Base-by-base conservation (phyloP, 2,329 filamentous ascomycete species). In the Aspergillus pseudonomiae region DNA sequence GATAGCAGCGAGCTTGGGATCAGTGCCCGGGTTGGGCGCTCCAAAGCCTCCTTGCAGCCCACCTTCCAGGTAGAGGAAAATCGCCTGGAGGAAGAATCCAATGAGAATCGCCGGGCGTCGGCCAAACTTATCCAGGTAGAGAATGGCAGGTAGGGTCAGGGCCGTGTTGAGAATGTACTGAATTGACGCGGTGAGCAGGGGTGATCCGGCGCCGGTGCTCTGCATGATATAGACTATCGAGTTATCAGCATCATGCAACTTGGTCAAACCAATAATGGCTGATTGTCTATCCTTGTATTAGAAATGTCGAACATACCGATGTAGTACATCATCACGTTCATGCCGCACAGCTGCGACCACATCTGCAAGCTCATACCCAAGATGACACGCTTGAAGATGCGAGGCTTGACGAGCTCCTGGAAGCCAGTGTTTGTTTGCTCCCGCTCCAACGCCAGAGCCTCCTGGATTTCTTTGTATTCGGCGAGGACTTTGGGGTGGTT, bases 151-250 rank as follows among this genome's bases (percentile, higher is more conserved):
- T 3, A 93, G 75, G 0, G 91, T 94, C 86, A 92, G 90, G 48
- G 88, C 67, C 1, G 94, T 91, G 74, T 93, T 93, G 80, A 94
- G 91, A 69, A 93, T 83, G 74, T 90, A 91, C 72, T 91, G 87
- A 67, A 91, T 90, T 10, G 85, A 86, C 16, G 87, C 89, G 9
- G 89, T 84, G 45, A 91, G 76, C 16, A 92, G 81, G 21, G 87
- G 84, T 57, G 82, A 84, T 68, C 85, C 82, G 7, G 83, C 82
- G 4, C 77, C 80, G 6, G 89, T 80, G 21, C 88, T 88, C 32
- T 89, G 88, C 89, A 92, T 91, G 64, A 91, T 84, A 69, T 70
- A 73, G 50, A 83, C 39, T 41, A 10, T 41, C 6, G 14, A 19
- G 39, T 10, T n/a, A 16, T 41, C 6, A 41, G 39, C 19, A 41